These are phyloP conservation scores for Prillingera fragicola DNA, from an alignment of 1,284 basidiomycete genomes.

Conservation along the genomic window DNA sequence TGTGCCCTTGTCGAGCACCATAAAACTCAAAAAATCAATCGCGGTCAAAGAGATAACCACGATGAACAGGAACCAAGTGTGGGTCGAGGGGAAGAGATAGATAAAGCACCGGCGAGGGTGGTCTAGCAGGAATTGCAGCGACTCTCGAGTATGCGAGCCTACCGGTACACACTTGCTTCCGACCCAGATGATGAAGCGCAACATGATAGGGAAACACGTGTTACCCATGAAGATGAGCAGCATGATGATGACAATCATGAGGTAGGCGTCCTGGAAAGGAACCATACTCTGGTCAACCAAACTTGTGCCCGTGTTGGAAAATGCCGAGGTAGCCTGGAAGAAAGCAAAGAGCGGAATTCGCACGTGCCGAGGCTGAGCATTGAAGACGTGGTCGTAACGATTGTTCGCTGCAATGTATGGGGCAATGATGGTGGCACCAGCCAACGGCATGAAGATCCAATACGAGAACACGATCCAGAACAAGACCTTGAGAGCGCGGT, in stretches of 20 bases:
- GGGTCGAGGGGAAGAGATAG: slow-evolving; percentile 89
- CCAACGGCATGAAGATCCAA: slow-evolving; percentile 62
- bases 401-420: slow-evolving; percentile 67
- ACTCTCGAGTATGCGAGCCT: slow-evolving; percentile 55
- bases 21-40: slow-evolving; percentile 82
- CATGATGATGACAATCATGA: slow-evolving; percentile 59
- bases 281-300: slow-evolving; percentile 86
- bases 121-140: slow-evolving; percentile 84
- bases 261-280: slow-evolving; percentile 78
- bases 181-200: slow-evolving; percentile 61
- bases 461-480: slow-evolving; percentile 73
- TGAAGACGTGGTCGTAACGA: slow-evolving; percentile 52
- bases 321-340: slow-evolving; percentile 81
- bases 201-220: slow-evolving; percentile 73
- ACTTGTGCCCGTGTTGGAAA: slow-evolving; percentile 83
- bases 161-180: background rate
- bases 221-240: slow-evolving; percentile 83
- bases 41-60: slow-evolving; percentile 60
- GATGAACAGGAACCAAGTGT: slow-evolving; percentile 84
- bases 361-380: slow-evolving; percentile 55
- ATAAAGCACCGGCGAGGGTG: slow-evolving; percentile 83
- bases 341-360: slow-evolving; percentile 70
- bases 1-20: slow-evolving; percentile 82
- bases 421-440: slow-evolving; percentile 66
- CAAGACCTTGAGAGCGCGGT: slow-evolving; percentile 73